A percentile compares a stretch with the other conserved stretches of the same genome.
Conservation (phyloP, 2,329 filamentous ascomycete genomes). For the Trichoderma sp. region DNA sequence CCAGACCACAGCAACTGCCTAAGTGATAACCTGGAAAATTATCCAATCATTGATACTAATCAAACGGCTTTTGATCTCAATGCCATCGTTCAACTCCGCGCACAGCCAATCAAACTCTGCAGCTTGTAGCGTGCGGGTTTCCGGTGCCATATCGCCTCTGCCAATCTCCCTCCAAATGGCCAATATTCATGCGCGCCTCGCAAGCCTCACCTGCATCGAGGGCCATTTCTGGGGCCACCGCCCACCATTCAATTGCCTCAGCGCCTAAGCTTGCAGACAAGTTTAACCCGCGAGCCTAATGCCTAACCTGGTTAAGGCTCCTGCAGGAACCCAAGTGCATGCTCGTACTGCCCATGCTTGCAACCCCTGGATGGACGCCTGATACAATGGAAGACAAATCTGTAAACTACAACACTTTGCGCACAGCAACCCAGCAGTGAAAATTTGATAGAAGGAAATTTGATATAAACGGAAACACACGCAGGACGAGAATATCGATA, state of each 20-base stretch:
- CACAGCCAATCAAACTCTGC: conserved; percentile 2
- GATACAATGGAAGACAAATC: not conserved
- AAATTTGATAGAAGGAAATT: not conserved
- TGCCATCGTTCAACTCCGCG: not conserved
- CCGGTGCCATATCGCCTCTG: not conserved
- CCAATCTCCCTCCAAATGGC: conserved; percentile 12
- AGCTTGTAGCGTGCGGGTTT: not conserved
- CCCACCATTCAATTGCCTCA: not conserved
- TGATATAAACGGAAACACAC: not conserved
- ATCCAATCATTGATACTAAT: not conserved
- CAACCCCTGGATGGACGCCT: not conserved
- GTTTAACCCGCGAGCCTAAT: conserved; percentile 14
- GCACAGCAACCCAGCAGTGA: not conserved
- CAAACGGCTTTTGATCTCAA: not conserved
- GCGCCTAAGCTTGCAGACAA: conserved; percentile 16
- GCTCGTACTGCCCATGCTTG: not conserved
- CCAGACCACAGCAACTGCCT: not conserved
- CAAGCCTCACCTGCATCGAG: conserved; percentile 14
- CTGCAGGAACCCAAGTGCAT: not conserved
- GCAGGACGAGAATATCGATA: too few species aligned
- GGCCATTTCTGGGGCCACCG: conserved; percentile 1
- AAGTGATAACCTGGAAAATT: not conserved
- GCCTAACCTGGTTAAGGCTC: not conserved
- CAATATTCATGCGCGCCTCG: conserved; percentile 14
- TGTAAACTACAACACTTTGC: not conserved